Base-by-base conservation (phyloP, 2,329 filamentous ascomycete genomes). In the Exophiala sideris region DNA sequence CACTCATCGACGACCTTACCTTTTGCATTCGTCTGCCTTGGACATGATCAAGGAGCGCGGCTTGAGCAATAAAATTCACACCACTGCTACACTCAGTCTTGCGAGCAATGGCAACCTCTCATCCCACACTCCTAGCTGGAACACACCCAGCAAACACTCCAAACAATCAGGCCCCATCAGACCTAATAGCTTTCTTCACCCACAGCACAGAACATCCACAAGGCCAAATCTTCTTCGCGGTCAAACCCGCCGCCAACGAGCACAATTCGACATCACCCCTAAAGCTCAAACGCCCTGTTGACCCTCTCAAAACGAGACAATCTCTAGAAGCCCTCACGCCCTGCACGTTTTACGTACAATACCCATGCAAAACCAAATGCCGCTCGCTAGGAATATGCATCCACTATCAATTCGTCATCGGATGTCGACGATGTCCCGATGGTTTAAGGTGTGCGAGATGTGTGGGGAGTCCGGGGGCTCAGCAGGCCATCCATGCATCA, bases 381-480 rank as follows among this genome's bases (percentile, higher is more conserved):
- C 58, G 60, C 33, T 61, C 47, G 21, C 50, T 54, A 16, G 61
- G 59, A n/a, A 63, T 60, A 46, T 62, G 61, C 38, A 48, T 61
- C 2, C 61, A 63, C 39, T 62, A 52, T 39, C 56, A 58, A 21
- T 62, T 62, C 32, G 48, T 61, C 7, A 32, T 59, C 21, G 53
- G 57, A 10, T 50, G 52, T 34, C 48, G 52, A 35, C 50, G 38
- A 21, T 57, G 53, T 20, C 56, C 55, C 8, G 61, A 62, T 48
- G 61, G 61, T 1, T 39, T 63, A 47, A 48, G 53, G 14, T 61
- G 61, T 49, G 10, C 40, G 3, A 34, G 35, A 11, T 63, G 61
- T 48, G 24, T 48, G 9, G 14, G 41, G 24, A 48, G 44, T 21
- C 34, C 41, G 1, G 39, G 45, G 4, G 42, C 58, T 36, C 32